These are phyloP conservation scores for Podaxis sp. DNA, from an alignment of 768 basidiomycete genomes.

Conservation along the genomic window DNA sequence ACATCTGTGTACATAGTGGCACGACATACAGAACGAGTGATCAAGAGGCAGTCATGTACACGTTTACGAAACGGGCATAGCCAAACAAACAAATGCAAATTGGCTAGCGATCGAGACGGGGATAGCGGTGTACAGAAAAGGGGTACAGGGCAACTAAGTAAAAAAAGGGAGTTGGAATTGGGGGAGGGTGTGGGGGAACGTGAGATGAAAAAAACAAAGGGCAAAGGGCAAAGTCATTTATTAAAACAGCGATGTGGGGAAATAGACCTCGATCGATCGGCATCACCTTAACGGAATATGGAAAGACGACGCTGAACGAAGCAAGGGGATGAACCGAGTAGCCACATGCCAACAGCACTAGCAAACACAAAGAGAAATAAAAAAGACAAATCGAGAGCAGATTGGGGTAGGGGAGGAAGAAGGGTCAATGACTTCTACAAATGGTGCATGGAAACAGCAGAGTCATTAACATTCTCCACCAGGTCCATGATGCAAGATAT, in stretches of 20 bases:
- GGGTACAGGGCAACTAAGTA: background rate
- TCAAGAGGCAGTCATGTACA: background rate
- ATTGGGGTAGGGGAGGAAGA: constrained; percentile 1
- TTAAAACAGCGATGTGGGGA: background rate
- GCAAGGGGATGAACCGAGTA: background rate
- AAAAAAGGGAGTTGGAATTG: background rate
- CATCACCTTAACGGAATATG: background rate
- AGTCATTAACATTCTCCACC: constrained; percentile 9
- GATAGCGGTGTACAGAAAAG: background rate
- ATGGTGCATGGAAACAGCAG: constrained; percentile 9
- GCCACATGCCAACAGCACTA: background rate
- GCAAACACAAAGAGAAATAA: background rate
- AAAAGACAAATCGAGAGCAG: constrained; percentile 14
- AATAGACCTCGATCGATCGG: constrained; percentile 8
- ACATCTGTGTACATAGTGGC: background rate
- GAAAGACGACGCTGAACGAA: background rate
- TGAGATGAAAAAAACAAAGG: background rate
- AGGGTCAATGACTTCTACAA: constrained; percentile 14
- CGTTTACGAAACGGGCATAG: background rate
- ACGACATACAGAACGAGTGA: background rate
- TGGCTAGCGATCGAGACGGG: background rate
- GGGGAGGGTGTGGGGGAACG: background rate
- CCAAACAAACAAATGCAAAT: background rate
- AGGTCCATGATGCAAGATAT: constrained; percentile 5
- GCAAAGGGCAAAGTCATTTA: constrained; percentile 2